A percentile compares a stretch with the other conserved stretches of the same genome.
Conservation (phyloP, 495 filamentous ascomycete species). For the Podospora fimiseda region DNA sequence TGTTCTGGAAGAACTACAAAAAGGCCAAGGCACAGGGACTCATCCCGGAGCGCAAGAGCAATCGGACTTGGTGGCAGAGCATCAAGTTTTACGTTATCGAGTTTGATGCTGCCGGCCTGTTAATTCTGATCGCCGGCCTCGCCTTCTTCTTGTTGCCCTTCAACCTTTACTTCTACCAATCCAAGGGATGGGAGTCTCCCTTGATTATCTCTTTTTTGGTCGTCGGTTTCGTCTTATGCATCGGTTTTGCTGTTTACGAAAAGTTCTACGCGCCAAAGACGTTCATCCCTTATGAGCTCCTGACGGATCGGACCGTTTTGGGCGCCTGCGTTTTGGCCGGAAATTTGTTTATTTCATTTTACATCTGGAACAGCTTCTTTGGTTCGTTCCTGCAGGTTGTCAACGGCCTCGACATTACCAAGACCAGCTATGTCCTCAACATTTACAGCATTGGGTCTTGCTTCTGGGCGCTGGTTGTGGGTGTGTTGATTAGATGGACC, state of each 20-base stretch:
- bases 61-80: constrained; percentile 43
- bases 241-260: constrained; percentile 49
- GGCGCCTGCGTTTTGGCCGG: constrained; percentile 54
- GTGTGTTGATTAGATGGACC: constrained; percentile 47
- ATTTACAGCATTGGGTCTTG: constrained; percentile 67
- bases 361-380: constrained; percentile 64
- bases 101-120: constrained; percentile 41
- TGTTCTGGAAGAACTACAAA: constrained; percentile 53
- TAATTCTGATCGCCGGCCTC: constrained; percentile 39
- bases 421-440: constrained; percentile 58
- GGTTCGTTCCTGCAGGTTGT: constrained; percentile 68
- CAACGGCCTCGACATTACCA: constrained; percentile 47
- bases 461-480: constrained; percentile 53
- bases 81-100: constrained; percentile 52
- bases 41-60: constrained; percentile 37
- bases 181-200: constrained; percentile 46
- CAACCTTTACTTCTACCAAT: constrained; percentile 39
- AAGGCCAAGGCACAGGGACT: constrained; percentile 54
- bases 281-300: constrained; percentile 55
- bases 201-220: constrained; percentile 50
- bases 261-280: constrained; percentile 46
- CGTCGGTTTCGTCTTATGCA: constrained; percentile 44
- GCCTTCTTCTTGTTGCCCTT: constrained; percentile 45
- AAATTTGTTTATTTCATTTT: constrained; percentile 55
- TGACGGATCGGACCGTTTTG: constrained; percentile 58